A percentile compares a stretch with the other conserved stretches of the same genome.
Evolutionary conservation across 495 filamentous ascomycete species (phyloP).

Genomic region (Penicillium manginii): DNA sequence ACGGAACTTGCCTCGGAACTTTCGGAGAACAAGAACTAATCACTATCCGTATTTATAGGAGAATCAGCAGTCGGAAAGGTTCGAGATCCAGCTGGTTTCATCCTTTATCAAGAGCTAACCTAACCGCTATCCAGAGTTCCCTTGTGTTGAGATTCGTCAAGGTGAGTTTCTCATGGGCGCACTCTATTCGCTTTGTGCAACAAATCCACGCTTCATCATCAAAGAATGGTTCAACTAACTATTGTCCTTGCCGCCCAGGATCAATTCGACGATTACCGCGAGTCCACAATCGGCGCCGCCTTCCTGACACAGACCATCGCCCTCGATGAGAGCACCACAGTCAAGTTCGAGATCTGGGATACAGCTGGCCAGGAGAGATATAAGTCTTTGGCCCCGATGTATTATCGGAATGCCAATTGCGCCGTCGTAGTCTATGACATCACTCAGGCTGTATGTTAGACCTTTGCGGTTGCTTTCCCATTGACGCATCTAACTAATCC

Average conservation of each 20-base stretch:
- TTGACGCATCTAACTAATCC: slow-evolving; percentile 9
- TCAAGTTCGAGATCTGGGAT: slow-evolving; percentile 99
- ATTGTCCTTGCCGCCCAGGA: slow-evolving; percentile 59
- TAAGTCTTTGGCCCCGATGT: slow-evolving; percentile 98
- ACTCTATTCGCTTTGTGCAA: no score
- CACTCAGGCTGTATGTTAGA: slow-evolving; percentile 83
- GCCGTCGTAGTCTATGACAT: slow-evolving; percentile 99
- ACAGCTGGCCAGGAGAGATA: slow-evolving; percentile 98
- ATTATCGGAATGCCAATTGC: slow-evolving; percentile 98
- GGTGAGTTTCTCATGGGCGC: slow-evolving; percentile 51
- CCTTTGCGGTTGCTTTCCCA: background rate
- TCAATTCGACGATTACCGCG: slow-evolving; percentile 99
- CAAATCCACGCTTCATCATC: no score
- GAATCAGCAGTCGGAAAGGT: slow-evolving; percentile 99
- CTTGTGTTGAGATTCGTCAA: slow-evolving; percentile 98
- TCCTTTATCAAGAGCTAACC: slow-evolving; percentile 37
- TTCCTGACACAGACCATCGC: slow-evolving; percentile 99
- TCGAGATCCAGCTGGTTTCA: slow-evolving; percentile 33
- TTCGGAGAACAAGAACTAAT: background rate
- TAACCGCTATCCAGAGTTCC: slow-evolving; percentile 70
- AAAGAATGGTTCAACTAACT: slow-evolving; percentile 10
- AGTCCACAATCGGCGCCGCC: slow-evolving; percentile 98
- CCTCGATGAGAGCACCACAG: slow-evolving; percentile 94
- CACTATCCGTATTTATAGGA: slow-evolving; percentile 58
- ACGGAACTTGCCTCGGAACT: background rate